These are phyloP conservation scores for Olyra latifolia DNA, from an alignment of 176 grass and related monocot genomes.

Conservation along the genomic window DNA sequence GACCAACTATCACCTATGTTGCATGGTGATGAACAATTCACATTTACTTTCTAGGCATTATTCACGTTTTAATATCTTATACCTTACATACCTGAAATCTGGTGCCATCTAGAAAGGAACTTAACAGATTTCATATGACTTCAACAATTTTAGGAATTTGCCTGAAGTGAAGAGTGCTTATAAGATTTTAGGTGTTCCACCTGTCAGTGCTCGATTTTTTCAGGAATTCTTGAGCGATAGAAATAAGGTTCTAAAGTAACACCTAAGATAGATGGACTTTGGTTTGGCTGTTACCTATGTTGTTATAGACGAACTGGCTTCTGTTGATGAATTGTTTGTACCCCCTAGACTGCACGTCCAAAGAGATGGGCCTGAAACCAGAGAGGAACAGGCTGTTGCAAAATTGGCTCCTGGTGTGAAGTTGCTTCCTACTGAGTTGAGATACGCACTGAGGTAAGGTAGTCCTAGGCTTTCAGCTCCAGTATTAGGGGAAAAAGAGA, in stretches of 20 bases:
- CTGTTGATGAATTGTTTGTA: constrained; percentile 78
- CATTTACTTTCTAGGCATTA: background rate
- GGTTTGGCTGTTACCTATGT: constrained; percentile 41
- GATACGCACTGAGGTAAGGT: constrained; percentile 77
- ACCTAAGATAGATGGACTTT: background rate
- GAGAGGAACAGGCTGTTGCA: constrained; percentile 76
- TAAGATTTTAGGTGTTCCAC: constrained; percentile 73
- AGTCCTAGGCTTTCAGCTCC: constrained; percentile 72
- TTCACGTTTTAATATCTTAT: background rate
- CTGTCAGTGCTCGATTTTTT: constrained; percentile 82
- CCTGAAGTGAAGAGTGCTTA: constrained; percentile 75
- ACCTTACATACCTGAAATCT: background rate
- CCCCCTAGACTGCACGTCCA: constrained; percentile 88
- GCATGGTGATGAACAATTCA: too few species aligned
- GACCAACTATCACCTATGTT: too few species aligned
- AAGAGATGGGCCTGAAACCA: constrained; percentile 82
- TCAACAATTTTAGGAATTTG: constrained; percentile 69
- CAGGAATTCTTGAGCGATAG: too few species aligned
- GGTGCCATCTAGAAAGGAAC: background rate
- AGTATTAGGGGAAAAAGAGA: background rate
- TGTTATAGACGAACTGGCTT: constrained; percentile 57
- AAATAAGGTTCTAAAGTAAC: too few species aligned
- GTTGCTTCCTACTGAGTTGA: constrained; percentile 81
- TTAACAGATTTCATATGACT: constrained; percentile 6
- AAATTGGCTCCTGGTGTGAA: constrained; percentile 93